These are phyloP conservation scores for Hysterium pulicare DNA, from an alignment of 2,329 filamentous ascomycete genomes.

Conservation along the genomic window DNA sequence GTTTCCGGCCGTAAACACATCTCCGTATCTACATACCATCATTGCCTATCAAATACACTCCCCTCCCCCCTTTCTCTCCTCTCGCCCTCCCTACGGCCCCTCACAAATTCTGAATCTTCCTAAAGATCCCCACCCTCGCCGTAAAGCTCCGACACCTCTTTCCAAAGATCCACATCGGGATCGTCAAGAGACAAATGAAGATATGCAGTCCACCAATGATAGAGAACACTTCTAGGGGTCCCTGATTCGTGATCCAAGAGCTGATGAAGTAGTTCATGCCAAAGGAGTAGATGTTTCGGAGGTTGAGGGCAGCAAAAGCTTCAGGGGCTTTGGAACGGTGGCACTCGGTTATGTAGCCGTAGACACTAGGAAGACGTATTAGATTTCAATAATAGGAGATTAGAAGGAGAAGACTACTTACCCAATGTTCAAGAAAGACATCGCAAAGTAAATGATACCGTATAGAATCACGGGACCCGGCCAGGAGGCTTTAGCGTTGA, in stretches of 20 bases:
- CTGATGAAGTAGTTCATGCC: slow-evolving; percentile 78
- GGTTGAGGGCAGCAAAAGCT: slow-evolving; percentile 81
- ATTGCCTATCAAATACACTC: too few relatives aligned
- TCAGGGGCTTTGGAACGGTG: slow-evolving; percentile 84
- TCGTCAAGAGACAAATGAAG: slow-evolving; percentile 66
- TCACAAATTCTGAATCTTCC: slow-evolving; percentile 12
- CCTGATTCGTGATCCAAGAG: slow-evolving; percentile 66
- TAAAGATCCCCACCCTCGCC: slow-evolving; percentile 15
- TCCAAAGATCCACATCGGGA: slow-evolving; percentile 57
- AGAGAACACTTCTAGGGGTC: slow-evolving; percentile 64
- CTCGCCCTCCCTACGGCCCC: neutral
- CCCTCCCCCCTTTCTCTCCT: neutral
- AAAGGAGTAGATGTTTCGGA: slow-evolving; percentile 91
- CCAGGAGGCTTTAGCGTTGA: slow-evolving; percentile 48
- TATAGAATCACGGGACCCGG: slow-evolving; percentile 18
- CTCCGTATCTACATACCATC: too few relatives aligned
- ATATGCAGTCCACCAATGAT: slow-evolving; percentile 73
- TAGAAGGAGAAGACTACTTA: slow-evolving; percentile 2
- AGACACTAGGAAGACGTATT: slow-evolving; percentile 16
- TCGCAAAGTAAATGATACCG: slow-evolving; percentile 19
- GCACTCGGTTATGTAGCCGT: slow-evolving; percentile 77
- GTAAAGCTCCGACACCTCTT: slow-evolving; percentile 21
- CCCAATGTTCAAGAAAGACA: slow-evolving; percentile 21
- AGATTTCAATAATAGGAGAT: neutral
- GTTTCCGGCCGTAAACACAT: too few relatives aligned